Percentiles rank a stretch among this genome's conserved stretches.
Evolutionary conservation across 208 protist genomes (phyloP).

Genomic region (Leishmania tropica): DNA sequence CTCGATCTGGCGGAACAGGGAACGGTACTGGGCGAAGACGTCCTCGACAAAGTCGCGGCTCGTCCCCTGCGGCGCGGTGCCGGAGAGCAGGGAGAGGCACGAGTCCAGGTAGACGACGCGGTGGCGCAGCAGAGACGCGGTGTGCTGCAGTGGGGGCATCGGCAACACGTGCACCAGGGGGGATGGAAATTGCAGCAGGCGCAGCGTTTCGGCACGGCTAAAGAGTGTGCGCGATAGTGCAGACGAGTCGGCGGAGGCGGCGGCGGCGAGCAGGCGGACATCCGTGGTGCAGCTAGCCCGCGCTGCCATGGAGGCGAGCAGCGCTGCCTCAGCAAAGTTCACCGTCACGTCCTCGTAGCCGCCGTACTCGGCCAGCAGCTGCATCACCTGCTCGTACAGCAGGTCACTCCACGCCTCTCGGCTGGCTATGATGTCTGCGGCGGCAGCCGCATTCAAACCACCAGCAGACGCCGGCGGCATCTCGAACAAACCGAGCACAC

Average conservation of each 20-base stretch:
- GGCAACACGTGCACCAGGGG: slow-evolving; percentile 31
- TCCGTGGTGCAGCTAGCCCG: slow-evolving; percentile 46
- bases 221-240: slow-evolving; percentile 40
- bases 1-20: slow-evolving; percentile 72
- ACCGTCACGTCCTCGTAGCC: slow-evolving; percentile 91
- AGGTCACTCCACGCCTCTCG: slow-evolving; percentile 73
- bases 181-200: slow-evolving; percentile 70
- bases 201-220: slow-evolving; percentile 39
- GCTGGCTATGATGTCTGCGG: slow-evolving; percentile 23
- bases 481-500: slow-evolving; percentile 46
- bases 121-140: slow-evolving; percentile 43
- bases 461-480: slow-evolving; percentile 2
- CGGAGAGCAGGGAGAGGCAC: slow-evolving; percentile 63
- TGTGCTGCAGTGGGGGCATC: slow-evolving; percentile 32
- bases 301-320: slow-evolving; percentile 68
- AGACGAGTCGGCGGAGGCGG: slow-evolving; percentile 7
- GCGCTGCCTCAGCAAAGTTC: slow-evolving; percentile 76
- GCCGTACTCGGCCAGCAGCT: slow-evolving; percentile 70
- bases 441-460: slow-evolving; percentile 6
- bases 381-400: slow-evolving; percentile 69
- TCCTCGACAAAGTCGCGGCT: slow-evolving; percentile 63
- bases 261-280: slow-evolving; percentile 7
- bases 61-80: slow-evolving; percentile 46
- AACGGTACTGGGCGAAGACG: slow-evolving; percentile 66
- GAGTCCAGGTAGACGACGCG: slow-evolving; percentile 80